Percentiles rank a stretch among this genome's conserved stretches.
Evolutionary conservation across 495 filamentous ascomycete species (phyloP).

Genomic region (Talaromyces liani): DNA sequence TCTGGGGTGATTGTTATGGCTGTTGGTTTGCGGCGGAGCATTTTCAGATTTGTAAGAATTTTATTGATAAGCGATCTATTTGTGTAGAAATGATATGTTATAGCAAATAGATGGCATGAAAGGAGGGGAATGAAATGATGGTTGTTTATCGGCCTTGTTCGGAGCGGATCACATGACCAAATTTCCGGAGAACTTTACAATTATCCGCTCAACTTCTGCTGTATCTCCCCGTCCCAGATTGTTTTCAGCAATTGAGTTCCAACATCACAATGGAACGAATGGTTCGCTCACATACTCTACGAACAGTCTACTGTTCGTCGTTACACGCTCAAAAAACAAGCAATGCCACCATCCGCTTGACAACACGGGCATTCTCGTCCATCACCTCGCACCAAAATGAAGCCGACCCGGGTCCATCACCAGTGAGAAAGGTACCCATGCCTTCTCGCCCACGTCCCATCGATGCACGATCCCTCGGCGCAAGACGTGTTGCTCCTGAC

Average conservation of each 20-base stretch:
- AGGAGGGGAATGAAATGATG: background rate
- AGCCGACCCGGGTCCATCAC: conserved; percentile 6
- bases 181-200: background rate
- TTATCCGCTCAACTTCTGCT: background rate
- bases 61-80: background rate
- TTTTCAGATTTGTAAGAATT: conserved; percentile 19
- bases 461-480: conserved; percentile 36
- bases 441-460: conserved; percentile 23
- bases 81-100: background rate
- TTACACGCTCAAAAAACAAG: background rate
- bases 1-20: conserved; percentile 70
- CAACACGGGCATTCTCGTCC: background rate
- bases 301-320: background rate
- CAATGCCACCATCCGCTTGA: background rate
- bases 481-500: conserved; percentile 20
- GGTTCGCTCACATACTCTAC: background rate
- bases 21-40: conserved; percentile 79
- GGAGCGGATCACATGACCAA: background rate
- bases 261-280: background rate
- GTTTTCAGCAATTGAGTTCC: background rate
- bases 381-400: background rate
- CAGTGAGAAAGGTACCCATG: conserved; percentile 13
- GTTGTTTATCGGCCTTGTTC: background rate
- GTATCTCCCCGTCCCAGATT: background rate
- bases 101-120: background rate